Base-by-base conservation (phyloP, 441 rosid species). In the Euphorbia schlechtendalii region DNA sequence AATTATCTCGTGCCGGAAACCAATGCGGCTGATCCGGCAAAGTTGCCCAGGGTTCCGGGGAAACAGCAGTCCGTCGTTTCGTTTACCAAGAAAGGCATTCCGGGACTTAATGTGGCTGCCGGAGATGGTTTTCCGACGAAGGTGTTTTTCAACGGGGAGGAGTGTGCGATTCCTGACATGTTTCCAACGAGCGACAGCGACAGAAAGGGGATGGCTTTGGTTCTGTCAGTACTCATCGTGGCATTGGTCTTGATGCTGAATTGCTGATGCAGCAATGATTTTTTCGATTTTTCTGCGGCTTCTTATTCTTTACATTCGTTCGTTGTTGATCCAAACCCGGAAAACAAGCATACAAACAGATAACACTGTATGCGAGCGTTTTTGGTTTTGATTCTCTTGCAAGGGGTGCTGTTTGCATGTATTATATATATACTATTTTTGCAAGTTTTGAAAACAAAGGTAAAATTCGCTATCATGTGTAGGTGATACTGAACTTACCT, bases 141-240 rank as follows among this genome's bases (percentile, higher is more conserved):
- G 80, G 96, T 94, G 12, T 89, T 79, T 84, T 94, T 94, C 85
- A 94, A 94, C 10, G 99, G 99, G 9, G 92, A 94, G 68, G 96
- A 91, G 46, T 94, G 99, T 58, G 74, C 99, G 0, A 86, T 94
- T 30, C 98, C 99, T 45, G 48, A 82, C 1, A 15, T 77, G 53
- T 65, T 65, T 28, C 99, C 99, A 28, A 76, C 77, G 63, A 80
- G 83, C 72, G 73, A 68, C 62, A 22, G 86, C 56, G 75, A 74
- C 45, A 28, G 75, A 69, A 78, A 38, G 63, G 68, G 59, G 21
- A 66, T 82, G 1, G 64, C 69, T 15, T 7, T 61, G 4, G 8
- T 65, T 58, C 30, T 76, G 18, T 68, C 79, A 5, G 18, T 75
- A 71, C 40, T 80, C 68, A 22, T 86, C 15, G 81, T 82, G 0